A percentile compares a stretch with the other conserved stretches of the same genome.
Evolutionary conservation across 2,329 filamentous ascomycete species (phyloP).

Genomic region (Sphaerulina populicola): DNA sequence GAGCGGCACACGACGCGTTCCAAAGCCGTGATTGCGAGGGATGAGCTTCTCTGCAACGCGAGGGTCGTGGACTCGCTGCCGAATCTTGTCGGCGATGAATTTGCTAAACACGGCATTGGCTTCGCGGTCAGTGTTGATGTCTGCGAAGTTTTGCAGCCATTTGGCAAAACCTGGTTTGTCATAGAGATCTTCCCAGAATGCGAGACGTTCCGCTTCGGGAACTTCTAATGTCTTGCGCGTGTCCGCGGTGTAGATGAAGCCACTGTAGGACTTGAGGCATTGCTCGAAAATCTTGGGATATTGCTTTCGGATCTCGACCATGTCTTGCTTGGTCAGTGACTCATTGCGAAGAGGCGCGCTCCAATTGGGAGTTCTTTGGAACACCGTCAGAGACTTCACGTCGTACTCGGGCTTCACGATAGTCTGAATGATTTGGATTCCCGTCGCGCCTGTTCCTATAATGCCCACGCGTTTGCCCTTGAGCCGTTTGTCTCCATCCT

Average conservation of each 20-base stretch:
- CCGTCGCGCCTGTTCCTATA: slow-evolving; percentile 38
- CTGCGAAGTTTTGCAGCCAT: slow-evolving; percentile 39
- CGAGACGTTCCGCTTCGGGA: slow-evolving; percentile 35
- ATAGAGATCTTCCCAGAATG: slow-evolving; percentile 38
- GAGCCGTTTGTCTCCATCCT: slow-evolving; percentile 22
- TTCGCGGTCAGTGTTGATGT: slow-evolving; percentile 31
- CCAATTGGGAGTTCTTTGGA: slow-evolving; percentile 58
- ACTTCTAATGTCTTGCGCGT: slow-evolving; percentile 42
- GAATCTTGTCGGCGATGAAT: slow-evolving; percentile 40
- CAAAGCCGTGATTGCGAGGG: slow-evolving; percentile 41
- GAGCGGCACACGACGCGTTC: slow-evolving; percentile 28
- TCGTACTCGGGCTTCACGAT: slow-evolving; percentile 24
- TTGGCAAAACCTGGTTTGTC: slow-evolving; percentile 31
- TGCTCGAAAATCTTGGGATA: slow-evolving; percentile 28
- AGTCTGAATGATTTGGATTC: slow-evolving; percentile 33
- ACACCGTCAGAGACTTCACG: slow-evolving; percentile 45
- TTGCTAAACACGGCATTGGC: slow-evolving; percentile 38
- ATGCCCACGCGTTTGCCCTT: slow-evolving; percentile 34
- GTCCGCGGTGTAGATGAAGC: slow-evolving; percentile 30
- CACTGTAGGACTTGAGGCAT: slow-evolving; percentile 33
- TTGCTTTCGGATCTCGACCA: slow-evolving; percentile 22
- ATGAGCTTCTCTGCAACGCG: slow-evolving; percentile 45
- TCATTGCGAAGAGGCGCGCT: slow-evolving; percentile 26
- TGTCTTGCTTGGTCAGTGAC: slow-evolving; percentile 20
- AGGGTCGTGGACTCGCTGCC: slow-evolving; percentile 38